Evolutionary conservation across 805 yeast genomes (phyloP).

Genomic region (Starmera amethionina): DNA sequence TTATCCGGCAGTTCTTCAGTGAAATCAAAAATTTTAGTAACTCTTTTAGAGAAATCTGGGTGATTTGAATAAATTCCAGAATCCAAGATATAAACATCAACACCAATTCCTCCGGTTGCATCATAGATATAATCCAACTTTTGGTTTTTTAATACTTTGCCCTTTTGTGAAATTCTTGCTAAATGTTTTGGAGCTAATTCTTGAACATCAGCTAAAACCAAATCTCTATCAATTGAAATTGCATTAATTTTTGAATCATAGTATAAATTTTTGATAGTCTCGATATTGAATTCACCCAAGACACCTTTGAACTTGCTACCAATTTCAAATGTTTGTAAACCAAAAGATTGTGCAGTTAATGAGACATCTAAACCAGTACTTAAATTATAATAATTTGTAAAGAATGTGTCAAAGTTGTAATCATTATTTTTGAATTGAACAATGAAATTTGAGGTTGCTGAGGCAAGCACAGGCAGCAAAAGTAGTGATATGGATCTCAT

Average conservation of each 20-base stretch:
- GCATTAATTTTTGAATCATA: slow-evolving; percentile 25
- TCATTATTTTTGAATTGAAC: slow-evolving; percentile 17
- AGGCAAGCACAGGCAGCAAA: too few species aligned
- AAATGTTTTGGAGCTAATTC: slow-evolving; percentile 34
- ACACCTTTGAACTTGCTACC: slow-evolving; percentile 23
- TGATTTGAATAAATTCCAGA: slow-evolving; percentile 28
- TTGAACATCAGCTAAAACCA: slow-evolving; percentile 28
- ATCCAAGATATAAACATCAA: slow-evolving; percentile 29
- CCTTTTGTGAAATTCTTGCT: slow-evolving; percentile 28
- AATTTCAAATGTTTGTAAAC: slow-evolving; percentile 16
- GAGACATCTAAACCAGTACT: slow-evolving; percentile 3
- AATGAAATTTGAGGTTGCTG: slow-evolving; percentile 11
- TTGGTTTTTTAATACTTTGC: slow-evolving; percentile 16
- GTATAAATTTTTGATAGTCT: slow-evolving; percentile 21
- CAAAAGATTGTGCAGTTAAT: slow-evolving; percentile 1
- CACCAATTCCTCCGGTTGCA: slow-evolving; percentile 30
- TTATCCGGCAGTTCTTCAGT: slow-evolving; percentile 23
- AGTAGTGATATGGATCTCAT: too few species aligned
- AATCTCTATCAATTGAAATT: slow-evolving; percentile 25
- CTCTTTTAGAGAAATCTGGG: slow-evolving; percentile 35
- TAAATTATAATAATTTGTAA: slow-evolving; percentile 8
- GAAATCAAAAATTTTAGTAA: slow-evolving; percentile 33
- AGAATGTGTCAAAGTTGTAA: slow-evolving; percentile 9
- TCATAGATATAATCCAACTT: slow-evolving; percentile 30
- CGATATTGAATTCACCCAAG: slow-evolving; percentile 25